Conservation (phyloP, 169 alveolate species). For the Amoebophrya sp. region DNA sequence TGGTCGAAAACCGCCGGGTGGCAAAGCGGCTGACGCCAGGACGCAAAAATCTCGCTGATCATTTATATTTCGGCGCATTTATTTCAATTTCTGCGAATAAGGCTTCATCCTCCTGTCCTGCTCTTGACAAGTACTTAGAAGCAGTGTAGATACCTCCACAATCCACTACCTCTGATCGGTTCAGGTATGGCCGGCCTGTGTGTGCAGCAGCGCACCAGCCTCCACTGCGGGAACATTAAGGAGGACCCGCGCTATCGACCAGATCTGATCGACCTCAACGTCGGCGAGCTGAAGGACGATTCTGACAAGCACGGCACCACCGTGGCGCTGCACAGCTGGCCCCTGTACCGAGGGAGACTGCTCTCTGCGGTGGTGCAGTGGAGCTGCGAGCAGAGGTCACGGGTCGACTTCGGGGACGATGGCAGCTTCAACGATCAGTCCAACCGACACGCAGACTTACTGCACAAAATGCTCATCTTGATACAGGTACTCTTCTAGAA, state of each 20-base stretch:
- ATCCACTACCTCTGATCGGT: too few species aligned
- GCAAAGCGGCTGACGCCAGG: too few species aligned
- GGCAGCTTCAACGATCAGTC: neutral
- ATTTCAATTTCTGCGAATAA: too few species aligned
- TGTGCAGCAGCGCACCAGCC: neutral
- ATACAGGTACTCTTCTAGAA: neutral
- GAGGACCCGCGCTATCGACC: slow-evolving; percentile 1
- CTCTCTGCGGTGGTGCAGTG: neutral
- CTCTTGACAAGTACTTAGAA: too few species aligned
- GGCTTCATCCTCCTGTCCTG: too few species aligned
- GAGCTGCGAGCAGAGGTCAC: neutral
- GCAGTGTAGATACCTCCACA: too few species aligned
- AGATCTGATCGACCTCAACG: neutral
- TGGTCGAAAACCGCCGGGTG: too few species aligned
- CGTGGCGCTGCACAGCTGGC: slow-evolving; percentile 16
- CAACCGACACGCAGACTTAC: neutral
- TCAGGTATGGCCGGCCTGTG: slow-evolving; percentile 13
- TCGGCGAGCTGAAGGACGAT: neutral
- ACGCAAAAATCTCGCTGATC: too few species aligned
- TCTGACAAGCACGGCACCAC: neutral
- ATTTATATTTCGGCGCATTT: too few species aligned
- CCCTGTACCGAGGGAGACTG: neutral
- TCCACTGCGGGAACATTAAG: slow-evolving; percentile 1
- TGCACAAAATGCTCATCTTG: slow-evolving; percentile 12
- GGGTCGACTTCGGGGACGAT: neutral